A percentile compares a stretch with the other conserved stretches of the same genome.
Conservation (phyloP, 345 rosid genomes). For the Raphanus raphanistrum region DNA sequence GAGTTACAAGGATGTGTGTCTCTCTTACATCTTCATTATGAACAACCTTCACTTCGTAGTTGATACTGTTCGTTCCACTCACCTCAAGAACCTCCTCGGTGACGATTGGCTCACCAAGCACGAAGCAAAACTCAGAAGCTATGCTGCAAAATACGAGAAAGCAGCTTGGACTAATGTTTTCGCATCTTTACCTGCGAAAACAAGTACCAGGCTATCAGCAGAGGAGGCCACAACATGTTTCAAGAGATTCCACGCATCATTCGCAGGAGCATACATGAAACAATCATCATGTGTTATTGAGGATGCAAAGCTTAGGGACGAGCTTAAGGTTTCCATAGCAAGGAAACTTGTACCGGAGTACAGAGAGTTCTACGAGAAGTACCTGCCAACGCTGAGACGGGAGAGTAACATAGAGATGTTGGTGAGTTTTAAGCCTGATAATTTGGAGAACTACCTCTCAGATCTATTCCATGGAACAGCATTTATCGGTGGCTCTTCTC, state of each 20-base stretch:
- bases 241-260: constrained; percentile 52
- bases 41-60: constrained; percentile 67
- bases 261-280: constrained; percentile 62
- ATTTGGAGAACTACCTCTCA: constrained; percentile 59
- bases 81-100: constrained; percentile 60
- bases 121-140: constrained; percentile 52
- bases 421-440: constrained; percentile 54
- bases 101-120: constrained; percentile 67
- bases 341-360: constrained; percentile 58
- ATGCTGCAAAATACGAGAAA: constrained; percentile 54
- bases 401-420: constrained; percentile 42
- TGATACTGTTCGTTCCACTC: constrained; percentile 47
- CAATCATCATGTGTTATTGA: constrained; percentile 56
- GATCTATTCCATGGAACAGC: constrained; percentile 57
- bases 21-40: constrained; percentile 70
- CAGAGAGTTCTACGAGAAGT: constrained; percentile 47
- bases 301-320: constrained; percentile 58
- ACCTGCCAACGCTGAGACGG: constrained; percentile 30
- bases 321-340: constrained; percentile 61
- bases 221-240: constrained; percentile 52
- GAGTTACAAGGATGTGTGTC: constrained; percentile 57
- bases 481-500: constrained; percentile 27
- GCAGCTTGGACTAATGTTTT: constrained; percentile 68
- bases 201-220: constrained; percentile 29
- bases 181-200: constrained; percentile 46